Evolutionary conservation across 192 early-diverging fungal genomes (phyloP), one percentile per base, ranked within the genome.

Genomic region (Paraglomus brasilianum): DNA sequence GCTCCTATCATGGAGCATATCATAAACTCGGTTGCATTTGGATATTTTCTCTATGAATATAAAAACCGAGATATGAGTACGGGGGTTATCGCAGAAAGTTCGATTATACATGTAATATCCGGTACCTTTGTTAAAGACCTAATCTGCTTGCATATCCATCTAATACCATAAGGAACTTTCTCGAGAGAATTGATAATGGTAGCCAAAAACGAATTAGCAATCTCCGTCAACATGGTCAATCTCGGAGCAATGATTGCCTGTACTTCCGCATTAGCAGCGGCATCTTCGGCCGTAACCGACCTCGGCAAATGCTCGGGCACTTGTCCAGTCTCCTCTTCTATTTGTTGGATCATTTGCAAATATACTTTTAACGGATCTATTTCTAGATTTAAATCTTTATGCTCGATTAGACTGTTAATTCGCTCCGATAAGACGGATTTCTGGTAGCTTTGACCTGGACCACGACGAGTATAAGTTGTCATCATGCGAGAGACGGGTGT

Each of bases 141-240:
- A 81, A 98, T 97, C 78, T 98, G 95, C 71, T 98, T 98, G 77
- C 96, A 98, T 55, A 98, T 95, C 95, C 95, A 98, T 11, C 95
- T 86, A 76, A 98, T 97, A 38, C 95, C 96, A 71, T 94, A 97
- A 1, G 96, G 96, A 14, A 93, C 92, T 66, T 90, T 83, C 58
- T 95, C 88, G 8, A 89, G 80, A 19, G 91, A 88, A 17, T 81
- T 80, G 21, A 97, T 86, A 55, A 98, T 95, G 8, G 91, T 96
- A 57, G 86, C 83, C 48, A 98, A 78, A 72, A 98, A 95, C 15
- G 83, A 82, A 63, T 90, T 87, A 19, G 93, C 87, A 45, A 97
- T 93, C 19, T 94, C 92, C 78, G 89, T 91, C 39, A 97, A 76
- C 78, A 90, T 93, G 39, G 79, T 81, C 11, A 94, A 69, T 8